phyloP scores from a whole-genome alignment of 495 filamentous ascomycete genomes.

The Penicillium bovifimosum region DNA sequence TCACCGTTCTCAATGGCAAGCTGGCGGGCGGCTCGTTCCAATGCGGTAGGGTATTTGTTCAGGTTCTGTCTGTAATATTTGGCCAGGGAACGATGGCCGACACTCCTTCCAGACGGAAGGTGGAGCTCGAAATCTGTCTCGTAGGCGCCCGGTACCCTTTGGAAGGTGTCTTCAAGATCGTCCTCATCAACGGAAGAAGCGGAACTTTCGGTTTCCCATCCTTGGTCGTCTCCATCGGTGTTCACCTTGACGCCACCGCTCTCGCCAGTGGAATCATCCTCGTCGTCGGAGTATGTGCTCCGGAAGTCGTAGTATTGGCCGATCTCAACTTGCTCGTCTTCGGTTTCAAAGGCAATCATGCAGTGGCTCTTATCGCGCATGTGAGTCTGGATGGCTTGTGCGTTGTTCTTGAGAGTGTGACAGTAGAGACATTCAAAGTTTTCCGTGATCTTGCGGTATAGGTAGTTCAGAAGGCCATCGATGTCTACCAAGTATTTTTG shows the following conservation, averaged over 20 bases:
- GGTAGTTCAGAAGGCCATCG: slow-evolving; percentile 72
- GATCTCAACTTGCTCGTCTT: slow-evolving; percentile 88
- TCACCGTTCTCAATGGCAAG: slow-evolving; percentile 45
- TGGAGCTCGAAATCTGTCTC: slow-evolving; percentile 90
- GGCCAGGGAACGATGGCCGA: slow-evolving; percentile 81
- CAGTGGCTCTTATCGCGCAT: slow-evolving; percentile 97
- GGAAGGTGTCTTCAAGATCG: slow-evolving; percentile 34
- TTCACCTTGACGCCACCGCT: slow-evolving; percentile 37
- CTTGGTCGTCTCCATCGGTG: slow-evolving; percentile 51
- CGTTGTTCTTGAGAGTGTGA: slow-evolving; percentile 65
- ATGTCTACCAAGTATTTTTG: slow-evolving; percentile 71
- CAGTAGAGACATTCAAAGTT: slow-evolving; percentile 82
- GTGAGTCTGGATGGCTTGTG: slow-evolving; percentile 77
- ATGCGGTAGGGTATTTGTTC: slow-evolving; percentile 66
- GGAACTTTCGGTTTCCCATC: slow-evolving; percentile 91
- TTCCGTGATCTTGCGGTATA: slow-evolving; percentile 68
- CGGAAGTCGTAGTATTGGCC: slow-evolving; percentile 99
- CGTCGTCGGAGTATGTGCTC: slow-evolving; percentile 84
- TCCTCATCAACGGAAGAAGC: slow-evolving; percentile 68
- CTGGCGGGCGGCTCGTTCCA: slow-evolving; percentile 49
- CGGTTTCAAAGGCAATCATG: slow-evolving; percentile 86
- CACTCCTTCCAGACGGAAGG: slow-evolving; percentile 83
- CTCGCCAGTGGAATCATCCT: slow-evolving; percentile 29
- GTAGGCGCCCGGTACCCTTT: slow-evolving; percentile 61
- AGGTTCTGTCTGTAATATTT: slow-evolving; percentile 91